Evolutionary conservation across 129 eudicot genomes (phyloP), one percentile per base, ranked within the genome.

Genomic region (Apium graveolens): DNA sequence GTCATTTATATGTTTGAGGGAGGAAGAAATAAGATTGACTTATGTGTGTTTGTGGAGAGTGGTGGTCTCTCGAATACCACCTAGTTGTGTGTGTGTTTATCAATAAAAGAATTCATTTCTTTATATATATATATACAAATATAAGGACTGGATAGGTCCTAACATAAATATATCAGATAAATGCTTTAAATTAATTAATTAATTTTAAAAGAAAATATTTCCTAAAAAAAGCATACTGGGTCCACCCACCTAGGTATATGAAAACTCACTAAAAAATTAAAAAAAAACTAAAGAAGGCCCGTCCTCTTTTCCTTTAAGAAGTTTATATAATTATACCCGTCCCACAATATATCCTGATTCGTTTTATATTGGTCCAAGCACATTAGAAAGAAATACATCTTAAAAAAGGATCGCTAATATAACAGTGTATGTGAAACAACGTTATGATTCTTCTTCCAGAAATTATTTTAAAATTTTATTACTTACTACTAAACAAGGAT

Each of bases 131-230:
- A n/a, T n/a, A n/a, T n/a, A n/a, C n/a, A n/a, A n/a, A n/a, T n/a
- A n/a, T n/a, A n/a, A n/a, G n/a, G n/a, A n/a, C n/a, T n/a, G n/a
- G n/a, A n/a, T n/a, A n/a, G n/a, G n/a, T n/a, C n/a, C n/a, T n/a
- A n/a, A n/a, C n/a, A n/a, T n/a, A n/a, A n/a, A 34, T 7, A 74
- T 21, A 76, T 72, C 74, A 78, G 55, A 31, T 39, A 16, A 42
- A 75, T 75, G 75, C 26, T 26, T 20, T 34, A 41, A 29, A 70
- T 39, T 21, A 71, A 42, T 37, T 2, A 60, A 60, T 1, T 57
- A 57, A 9, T n/a, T 60, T 8, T 26, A 26, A 60, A 60, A n/a
- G 32, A 11, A 26, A 60, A 9, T 5, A 60, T 3, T 60, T 60
- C 32, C 32, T 60, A n/a, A 5, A 18, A 12, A 70, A 8, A 3